A percentile compares a stretch with the other conserved stretches of the same genome.
These are phyloP conservation scores for Pezicula radicicola DNA, from an alignment of 2,329 filamentous ascomycete species.

Conservation along the genomic window DNA sequence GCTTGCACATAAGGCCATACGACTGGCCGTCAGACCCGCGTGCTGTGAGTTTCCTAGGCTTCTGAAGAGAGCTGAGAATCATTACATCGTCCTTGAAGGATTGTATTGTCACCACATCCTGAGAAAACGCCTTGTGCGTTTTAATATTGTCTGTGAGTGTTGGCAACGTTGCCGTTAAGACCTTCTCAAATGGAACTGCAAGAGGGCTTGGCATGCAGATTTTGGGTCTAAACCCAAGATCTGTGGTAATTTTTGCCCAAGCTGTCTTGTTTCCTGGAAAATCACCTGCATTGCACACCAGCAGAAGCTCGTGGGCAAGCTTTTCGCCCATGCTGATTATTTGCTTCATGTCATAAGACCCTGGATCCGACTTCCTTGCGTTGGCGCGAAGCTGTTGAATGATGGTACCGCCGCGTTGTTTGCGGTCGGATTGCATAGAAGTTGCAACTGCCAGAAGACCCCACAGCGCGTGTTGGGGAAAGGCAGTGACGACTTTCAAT, in stretches of 20 bases:
- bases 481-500: slow-evolving; percentile 76
- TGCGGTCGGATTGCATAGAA: slow-evolving; percentile 70
- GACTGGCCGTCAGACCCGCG: slow-evolving; percentile 83
- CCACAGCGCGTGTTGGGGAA: slow-evolving; percentile 92
- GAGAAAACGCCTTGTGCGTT: slow-evolving; percentile 82
- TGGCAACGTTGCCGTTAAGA: slow-evolving; percentile 79
- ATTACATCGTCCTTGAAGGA: slow-evolving; percentile 84
- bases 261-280: slow-evolving; percentile 68
- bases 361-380: slow-evolving; percentile 49
- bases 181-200: slow-evolving; percentile 85
- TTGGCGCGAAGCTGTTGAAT: slow-evolving; percentile 43
- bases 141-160: slow-evolving; percentile 67
- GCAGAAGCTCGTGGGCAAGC: slow-evolving; percentile 76
- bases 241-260: slow-evolving; percentile 69
- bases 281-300: slow-evolving; percentile 73
- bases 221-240: slow-evolving; percentile 83
- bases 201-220: slow-evolving; percentile 75
- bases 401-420: slow-evolving; percentile 48
- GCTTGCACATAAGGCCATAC: slow-evolving; percentile 93
- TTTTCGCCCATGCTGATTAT: slow-evolving; percentile 78
- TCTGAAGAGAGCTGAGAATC: slow-evolving; percentile 86
- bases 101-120: slow-evolving; percentile 79
- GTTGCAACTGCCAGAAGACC: slow-evolving; percentile 84
- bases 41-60: slow-evolving; percentile 84
- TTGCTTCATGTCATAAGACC: slow-evolving; percentile 59